phyloP scores from a whole-genome alignment of 2,329 filamentous ascomycete species.

The Colletotrichum eleusines region DNA sequence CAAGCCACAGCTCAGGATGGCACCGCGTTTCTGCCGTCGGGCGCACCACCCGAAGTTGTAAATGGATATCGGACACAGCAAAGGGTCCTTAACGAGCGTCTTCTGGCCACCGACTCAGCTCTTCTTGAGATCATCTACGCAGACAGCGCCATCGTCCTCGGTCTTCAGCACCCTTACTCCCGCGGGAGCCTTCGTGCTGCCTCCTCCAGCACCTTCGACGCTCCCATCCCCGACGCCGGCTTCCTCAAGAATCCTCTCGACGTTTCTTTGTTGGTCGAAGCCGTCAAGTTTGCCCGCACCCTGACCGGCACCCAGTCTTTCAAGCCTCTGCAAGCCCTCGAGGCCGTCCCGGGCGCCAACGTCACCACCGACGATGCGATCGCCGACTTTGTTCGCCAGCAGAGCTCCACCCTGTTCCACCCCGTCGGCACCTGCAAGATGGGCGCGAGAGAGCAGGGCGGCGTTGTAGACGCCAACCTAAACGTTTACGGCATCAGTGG shows the following conservation, averaged over 20 bases:
- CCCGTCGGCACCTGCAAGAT: slow-evolving; percentile 54
- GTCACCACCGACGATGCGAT: slow-evolving; percentile 35
- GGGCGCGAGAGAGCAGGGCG: slow-evolving; percentile 48
- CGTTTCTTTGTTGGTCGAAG: slow-evolving; percentile 47
- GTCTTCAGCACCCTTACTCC: slow-evolving; percentile 54
- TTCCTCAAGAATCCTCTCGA: slow-evolving; percentile 55
- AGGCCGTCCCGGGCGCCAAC: slow-evolving; percentile 36
- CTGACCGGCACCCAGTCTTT: slow-evolving; percentile 43
- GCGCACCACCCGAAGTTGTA: slow-evolving; percentile 51
- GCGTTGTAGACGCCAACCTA: slow-evolving; percentile 49
- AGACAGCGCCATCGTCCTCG: slow-evolving; percentile 48
- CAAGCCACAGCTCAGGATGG: slow-evolving; percentile 51
- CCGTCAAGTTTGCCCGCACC: slow-evolving; percentile 52
- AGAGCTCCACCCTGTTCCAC: slow-evolving; percentile 47
- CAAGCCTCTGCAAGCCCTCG: slow-evolving; percentile 22
- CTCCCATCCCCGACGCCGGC: slow-evolving; percentile 55
- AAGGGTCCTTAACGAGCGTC: slow-evolving; percentile 48
- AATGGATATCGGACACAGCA: slow-evolving; percentile 55
- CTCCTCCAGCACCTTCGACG: slow-evolving; percentile 49
- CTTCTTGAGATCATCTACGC: slow-evolving; percentile 51
- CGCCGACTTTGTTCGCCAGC: slow-evolving; percentile 31
- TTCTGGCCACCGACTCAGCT: slow-evolving; percentile 46
- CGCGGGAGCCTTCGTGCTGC: slow-evolving; percentile 56
- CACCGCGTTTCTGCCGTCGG: slow-evolving; percentile 49
- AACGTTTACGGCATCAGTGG: slow-evolving; percentile 48